Conservation (phyloP, 495 filamentous ascomycete species). For the Recurvomyces mirabilis region DNA sequence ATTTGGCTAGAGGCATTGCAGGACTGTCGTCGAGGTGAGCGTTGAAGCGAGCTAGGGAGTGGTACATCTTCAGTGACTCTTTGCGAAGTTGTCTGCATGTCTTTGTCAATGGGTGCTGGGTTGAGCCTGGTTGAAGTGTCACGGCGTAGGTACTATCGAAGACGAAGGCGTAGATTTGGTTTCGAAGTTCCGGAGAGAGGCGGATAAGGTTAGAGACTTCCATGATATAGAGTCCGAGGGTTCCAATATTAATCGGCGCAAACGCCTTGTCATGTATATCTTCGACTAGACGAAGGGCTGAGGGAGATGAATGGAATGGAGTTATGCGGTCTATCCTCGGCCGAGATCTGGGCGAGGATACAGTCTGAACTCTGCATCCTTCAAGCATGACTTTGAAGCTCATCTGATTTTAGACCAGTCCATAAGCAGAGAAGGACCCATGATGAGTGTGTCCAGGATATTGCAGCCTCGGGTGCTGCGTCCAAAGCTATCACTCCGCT, state of each 20-base stretch:
- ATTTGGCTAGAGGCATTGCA: constrained; percentile 1
- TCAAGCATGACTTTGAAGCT: no score
- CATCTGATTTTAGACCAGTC: no score
- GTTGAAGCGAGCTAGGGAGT: constrained; percentile 11
- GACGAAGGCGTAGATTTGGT: constrained; percentile 3
- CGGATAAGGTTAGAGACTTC: constrained; percentile 7
- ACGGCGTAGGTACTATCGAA: constrained; percentile 9
- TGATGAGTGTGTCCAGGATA: constrained; percentile 6
- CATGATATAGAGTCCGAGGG: no score
- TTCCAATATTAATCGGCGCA: no score
- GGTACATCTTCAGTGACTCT: constrained; percentile 12
- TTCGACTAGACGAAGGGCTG: no score
- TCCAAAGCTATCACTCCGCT: constrained; percentile 10
- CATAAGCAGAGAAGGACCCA: no score
- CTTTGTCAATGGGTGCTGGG: constrained; percentile 2
- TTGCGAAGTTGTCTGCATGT: constrained; percentile 7
- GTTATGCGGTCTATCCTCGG: no score
- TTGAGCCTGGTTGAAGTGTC: background rate
- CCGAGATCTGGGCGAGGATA: no score
- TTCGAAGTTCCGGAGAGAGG: constrained; percentile 11
- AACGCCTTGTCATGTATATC: no score
- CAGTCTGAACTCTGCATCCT: no score
- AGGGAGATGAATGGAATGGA: no score
- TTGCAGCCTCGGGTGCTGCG: constrained; percentile 6
- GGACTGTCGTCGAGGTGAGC: constrained; percentile 17